Evolutionary conservation across 1,284 basidiomycete species (phyloP), one percentile per base, ranked within the genome.

Genomic region (Papiliotrema terrestris): DNA sequence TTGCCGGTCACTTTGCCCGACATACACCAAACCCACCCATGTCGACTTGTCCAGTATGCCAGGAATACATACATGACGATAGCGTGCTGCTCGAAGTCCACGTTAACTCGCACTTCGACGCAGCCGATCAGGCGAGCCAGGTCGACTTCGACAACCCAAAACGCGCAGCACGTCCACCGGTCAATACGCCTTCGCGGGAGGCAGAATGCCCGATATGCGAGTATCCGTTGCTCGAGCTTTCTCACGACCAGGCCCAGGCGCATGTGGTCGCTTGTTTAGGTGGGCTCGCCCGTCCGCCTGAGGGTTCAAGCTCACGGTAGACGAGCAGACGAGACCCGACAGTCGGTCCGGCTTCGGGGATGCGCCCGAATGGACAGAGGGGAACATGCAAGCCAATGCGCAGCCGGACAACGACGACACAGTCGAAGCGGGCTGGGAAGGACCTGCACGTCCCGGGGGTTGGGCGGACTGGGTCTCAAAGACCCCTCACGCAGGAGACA

Each of bases 351-450:
- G 19, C 36, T 8, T 36, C 17, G 29, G 25, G 17, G 19, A 41
- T 22, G 15, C 13, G 19, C 43, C 17, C 35, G 41, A 49, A 55
- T 50, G 29, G 49, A 14, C 25, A 55, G 25, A 46, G 29, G 36
- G 50, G 37, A 55, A 43, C 23, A 51, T 51, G 48, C 26, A 23
- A 29, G 26, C 19, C 19, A 49, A 22, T 17, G 49, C 32, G 9
- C 61, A 58, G 36, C 41, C 37, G 3, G 46, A 52, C 9, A 50
- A 49, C 11, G 59, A 63, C 29, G 47, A 65, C 22, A 51, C 44
- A 48, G 55, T 54, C 4, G 60, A 61, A 22, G 52, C 51, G 17
- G 55, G 52, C 23, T 75, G 71, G 71, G 69, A 73, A 19, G 72
- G 71, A 14, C 56, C 67, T 17, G 70, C 66, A 2, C 61, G 55